A percentile compares a stretch with the other conserved stretches of the same genome.
phyloP scores from a whole-genome alignment of 768 basidiomycete species.

The Pisolithus microcarpus region DNA sequence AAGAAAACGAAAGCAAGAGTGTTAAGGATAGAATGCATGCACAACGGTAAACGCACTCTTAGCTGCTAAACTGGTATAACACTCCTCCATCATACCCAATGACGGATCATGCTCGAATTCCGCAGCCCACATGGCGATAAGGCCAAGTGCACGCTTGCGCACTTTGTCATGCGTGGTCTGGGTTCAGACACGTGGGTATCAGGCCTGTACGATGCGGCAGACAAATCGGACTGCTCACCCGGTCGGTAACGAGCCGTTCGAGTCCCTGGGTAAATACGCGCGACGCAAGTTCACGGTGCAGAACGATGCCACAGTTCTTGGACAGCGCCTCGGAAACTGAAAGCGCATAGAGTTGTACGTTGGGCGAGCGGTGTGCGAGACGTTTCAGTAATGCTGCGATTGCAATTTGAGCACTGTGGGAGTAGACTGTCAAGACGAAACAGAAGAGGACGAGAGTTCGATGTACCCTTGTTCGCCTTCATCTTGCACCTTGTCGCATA shows the following conservation, averaged over 20 bases:
- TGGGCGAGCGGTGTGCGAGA: constrained; percentile 88
- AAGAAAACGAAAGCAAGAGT: constrained; percentile 14
- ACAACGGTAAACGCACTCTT: constrained; percentile 52
- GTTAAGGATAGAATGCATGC: not conserved
- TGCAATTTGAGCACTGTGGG: constrained; percentile 72
- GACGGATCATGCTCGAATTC: constrained; percentile 77
- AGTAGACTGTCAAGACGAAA: constrained; percentile 11
- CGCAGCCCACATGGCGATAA: constrained; percentile 77
- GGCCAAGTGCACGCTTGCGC: constrained; percentile 58
- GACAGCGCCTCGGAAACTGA: constrained; percentile 81
- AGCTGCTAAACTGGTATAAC: constrained; percentile 70
- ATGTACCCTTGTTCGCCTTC: constrained; percentile 81
- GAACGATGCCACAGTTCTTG: constrained; percentile 79
- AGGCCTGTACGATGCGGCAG: constrained; percentile 1
- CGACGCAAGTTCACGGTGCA: constrained; percentile 83
- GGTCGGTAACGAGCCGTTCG: constrained; percentile 81
- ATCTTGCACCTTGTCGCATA: constrained; percentile 95
- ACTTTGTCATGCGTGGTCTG: constrained; percentile 92
- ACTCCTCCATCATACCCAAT: constrained; percentile 87
- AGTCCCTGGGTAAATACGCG: constrained; percentile 86
- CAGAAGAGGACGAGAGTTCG: not conserved
- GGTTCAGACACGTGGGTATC: constrained; percentile 5
- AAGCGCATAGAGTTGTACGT: constrained; percentile 92
- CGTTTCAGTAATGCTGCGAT: constrained; percentile 84
- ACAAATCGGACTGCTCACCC: constrained; percentile 45